Base-by-base conservation (phyloP, 306 rosid genomes). In the Acacia acuminata region DNA sequence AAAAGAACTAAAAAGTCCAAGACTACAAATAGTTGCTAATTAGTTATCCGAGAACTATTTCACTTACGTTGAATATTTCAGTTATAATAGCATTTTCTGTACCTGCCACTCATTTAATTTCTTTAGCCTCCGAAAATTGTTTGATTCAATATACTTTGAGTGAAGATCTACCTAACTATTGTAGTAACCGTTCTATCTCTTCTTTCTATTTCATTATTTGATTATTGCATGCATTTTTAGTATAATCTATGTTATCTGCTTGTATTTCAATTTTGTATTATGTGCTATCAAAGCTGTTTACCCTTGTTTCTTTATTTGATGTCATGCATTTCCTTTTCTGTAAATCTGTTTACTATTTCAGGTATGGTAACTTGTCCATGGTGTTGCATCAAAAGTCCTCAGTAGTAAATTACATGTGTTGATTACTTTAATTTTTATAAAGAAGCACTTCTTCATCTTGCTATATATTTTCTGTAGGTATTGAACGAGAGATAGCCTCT, bases 401-500 rank as follows among this genome's bases (percentile, higher is more conserved):
- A 20, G 24, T 53, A n/a, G 36, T 56, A 22, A 3, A 16, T 56
- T 50, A 43, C 15, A 11, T 70, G 9, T 60, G 69, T 75, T 22
- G 44, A 51, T 70, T 61, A 25, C 20, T 60, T 61, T 45, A 53
- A 55, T 76, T 44, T 44, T 53, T 85, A n/a, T 81, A 70, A 70
- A 16, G 27, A 3, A 8, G 4, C 22, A 61, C 7, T 84, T 51
- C 30, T 71, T 65, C 58, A 11, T 58, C 79, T 58, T 43, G 14
- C 15, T 58, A 22, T 58, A 22, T 10, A 55, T 56, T 56, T 7
- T 50, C 34, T 82, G 38, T 85, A 95, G 98, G 99, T 65, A 95
- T 95, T 82, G 99, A 95, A 79, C 89, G 91, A 63, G 99, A 95
- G 91, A 95, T 95, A 79, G 79, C 92, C 63, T 92, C 99, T 4